Evolutionary conservation across 2,329 filamentous ascomycete genomes (phyloP).

Genomic region (Aspergillus candidus): DNA sequence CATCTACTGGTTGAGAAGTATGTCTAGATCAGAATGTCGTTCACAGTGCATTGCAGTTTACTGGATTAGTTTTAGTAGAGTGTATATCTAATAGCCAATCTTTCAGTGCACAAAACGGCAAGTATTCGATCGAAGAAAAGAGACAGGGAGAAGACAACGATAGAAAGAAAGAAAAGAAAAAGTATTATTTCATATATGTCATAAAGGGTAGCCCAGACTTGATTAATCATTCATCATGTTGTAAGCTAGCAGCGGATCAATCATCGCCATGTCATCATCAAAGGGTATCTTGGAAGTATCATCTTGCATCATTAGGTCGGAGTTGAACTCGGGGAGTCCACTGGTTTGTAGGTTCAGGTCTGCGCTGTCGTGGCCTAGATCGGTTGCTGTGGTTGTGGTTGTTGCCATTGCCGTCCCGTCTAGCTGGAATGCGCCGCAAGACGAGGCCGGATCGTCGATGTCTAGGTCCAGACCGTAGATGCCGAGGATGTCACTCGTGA

Average conservation of each 20-base stretch:
- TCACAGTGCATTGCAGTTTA: too few relatives aligned
- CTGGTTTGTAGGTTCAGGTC: background rate
- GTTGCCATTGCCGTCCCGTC: background rate
- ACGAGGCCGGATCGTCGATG: conserved; percentile 10
- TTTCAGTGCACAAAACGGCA: too few relatives aligned
- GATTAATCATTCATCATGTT: conserved; percentile 20
- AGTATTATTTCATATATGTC: background rate
- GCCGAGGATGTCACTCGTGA: conserved; percentile 25
- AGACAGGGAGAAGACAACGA: too few relatives aligned
- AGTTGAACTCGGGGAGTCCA: conserved; percentile 1
- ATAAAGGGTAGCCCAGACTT: background rate
- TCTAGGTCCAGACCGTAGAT: conserved; percentile 35
- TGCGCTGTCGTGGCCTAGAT: too few relatives aligned
- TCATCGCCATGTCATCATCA: conserved; percentile 27
- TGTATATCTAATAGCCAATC: too few relatives aligned
- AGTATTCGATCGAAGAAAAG: too few relatives aligned
- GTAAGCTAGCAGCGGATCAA: conserved; percentile 31
- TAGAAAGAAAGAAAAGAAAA: background rate
- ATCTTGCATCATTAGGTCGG: conserved; percentile 25
- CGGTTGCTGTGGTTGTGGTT: background rate
- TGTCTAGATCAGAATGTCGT: too few relatives aligned
- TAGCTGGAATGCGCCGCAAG: conserved; percentile 12
- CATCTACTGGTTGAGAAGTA: too few relatives aligned
- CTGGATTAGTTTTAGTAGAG: too few relatives aligned
- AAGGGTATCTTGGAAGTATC: conserved; percentile 24